phyloP scores from a whole-genome alignment of 192 early-diverging fungal species.

The Coemansia sp. region DNA sequence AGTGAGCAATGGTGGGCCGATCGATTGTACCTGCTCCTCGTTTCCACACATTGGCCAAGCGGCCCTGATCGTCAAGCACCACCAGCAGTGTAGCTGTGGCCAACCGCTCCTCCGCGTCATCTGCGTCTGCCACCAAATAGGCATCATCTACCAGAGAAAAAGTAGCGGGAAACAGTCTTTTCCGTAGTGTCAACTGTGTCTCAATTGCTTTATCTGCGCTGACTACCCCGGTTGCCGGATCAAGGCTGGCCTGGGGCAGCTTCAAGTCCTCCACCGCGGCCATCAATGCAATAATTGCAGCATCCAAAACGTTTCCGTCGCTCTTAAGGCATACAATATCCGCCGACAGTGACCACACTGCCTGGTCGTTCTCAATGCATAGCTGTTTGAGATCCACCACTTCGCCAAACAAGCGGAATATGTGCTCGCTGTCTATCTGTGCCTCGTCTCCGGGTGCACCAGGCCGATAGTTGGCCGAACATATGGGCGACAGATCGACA shows the following conservation, averaged over 20 bases:
- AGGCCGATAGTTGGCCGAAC: constrained; percentile 77
- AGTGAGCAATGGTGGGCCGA: constrained; percentile 25
- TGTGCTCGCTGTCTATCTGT: constrained; percentile 76
- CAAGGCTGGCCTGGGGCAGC: constrained; percentile 67
- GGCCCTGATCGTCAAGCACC: constrained; percentile 23
- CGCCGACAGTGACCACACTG: constrained; percentile 82
- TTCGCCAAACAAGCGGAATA: constrained; percentile 63
- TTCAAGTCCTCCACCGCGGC: constrained; percentile 76
- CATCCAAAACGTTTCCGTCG: constrained; percentile 90
- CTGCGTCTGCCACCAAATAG: constrained; percentile 49
- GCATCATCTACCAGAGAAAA: constrained; percentile 42
- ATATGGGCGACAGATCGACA: constrained; percentile 88
- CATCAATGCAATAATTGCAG: constrained; percentile 72
- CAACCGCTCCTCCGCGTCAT: constrained; percentile 50
- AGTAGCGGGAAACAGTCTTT: constrained; percentile 36
- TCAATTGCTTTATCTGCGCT: constrained; percentile 45
- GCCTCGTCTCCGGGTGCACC: constrained; percentile 83
- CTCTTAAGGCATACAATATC: constrained; percentile 91
- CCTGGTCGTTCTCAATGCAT: constrained; percentile 77
- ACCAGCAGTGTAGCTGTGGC: constrained; percentile 28
- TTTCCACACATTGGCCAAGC: constrained; percentile 51
- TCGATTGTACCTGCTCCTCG: constrained; percentile 32
- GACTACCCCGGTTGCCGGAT: constrained; percentile 67
- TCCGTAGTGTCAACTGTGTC: constrained; percentile 10
- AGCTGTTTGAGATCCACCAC: constrained; percentile 52